Evolutionary conservation across 1,284 basidiomycete species (phyloP).

Genomic region (Cryptococcus sp.): DNA sequence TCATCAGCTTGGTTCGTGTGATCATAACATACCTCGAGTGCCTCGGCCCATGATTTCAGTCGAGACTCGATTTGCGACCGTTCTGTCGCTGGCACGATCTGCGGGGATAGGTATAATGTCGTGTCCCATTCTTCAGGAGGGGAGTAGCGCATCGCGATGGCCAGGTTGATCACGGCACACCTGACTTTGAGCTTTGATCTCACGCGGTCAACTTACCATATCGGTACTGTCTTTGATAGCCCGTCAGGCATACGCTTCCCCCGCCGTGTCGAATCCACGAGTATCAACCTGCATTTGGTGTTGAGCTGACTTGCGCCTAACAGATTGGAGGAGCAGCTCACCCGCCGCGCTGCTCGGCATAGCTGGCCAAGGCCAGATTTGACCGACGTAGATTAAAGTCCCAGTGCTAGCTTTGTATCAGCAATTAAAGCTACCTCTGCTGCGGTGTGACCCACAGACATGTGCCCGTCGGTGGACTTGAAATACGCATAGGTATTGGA

Average conservation of each 20-base stretch:
- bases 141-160: conserved; percentile 38
- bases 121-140: conserved; percentile 36
- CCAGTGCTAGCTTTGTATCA: conserved; percentile 60
- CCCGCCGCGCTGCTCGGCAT: conserved; percentile 65
- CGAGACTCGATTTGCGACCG: conserved; percentile 59
- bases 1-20: neutral
- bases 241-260: conserved; percentile 96
- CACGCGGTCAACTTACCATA: conserved; percentile 63
- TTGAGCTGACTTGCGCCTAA: neutral
- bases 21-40: conserved; percentile 57
- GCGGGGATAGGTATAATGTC: conserved; percentile 43
- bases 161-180: conserved; percentile 84
- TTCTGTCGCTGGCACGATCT: conserved; percentile 49
- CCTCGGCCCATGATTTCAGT: conserved; percentile 77
- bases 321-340: conserved; percentile 44
- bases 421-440: neutral
- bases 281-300: conserved; percentile 63
- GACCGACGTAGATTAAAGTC: conserved; percentile 81
- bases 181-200: conserved; percentile 6
- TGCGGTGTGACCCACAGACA: conserved; percentile 53
- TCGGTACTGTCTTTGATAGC: conserved; percentile 88
- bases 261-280: conserved; percentile 90
- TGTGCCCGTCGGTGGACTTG: conserved; percentile 96
- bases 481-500: conserved; percentile 69
- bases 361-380: conserved; percentile 75